phyloP scores from a whole-genome alignment of 768 basidiomycete species.

The Pleurotus giganteus region DNA sequence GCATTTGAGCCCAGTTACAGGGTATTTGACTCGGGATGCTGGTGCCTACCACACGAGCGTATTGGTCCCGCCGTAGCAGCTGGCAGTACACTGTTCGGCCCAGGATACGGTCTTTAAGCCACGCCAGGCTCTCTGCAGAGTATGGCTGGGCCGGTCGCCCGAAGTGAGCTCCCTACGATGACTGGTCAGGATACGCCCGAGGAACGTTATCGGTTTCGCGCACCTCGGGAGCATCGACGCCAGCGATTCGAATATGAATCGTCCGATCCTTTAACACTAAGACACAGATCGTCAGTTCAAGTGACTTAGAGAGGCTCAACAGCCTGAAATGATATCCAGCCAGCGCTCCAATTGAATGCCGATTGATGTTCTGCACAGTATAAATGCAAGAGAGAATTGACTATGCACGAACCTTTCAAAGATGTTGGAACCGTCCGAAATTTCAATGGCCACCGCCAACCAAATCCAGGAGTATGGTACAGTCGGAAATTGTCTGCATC shows the following conservation, averaged over 20 bases:
- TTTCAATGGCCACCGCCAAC: constrained; percentile 74
- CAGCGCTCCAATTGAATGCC: neutral
- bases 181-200: neutral
- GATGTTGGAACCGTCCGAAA: constrained; percentile 60
- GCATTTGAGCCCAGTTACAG: neutral
- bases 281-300: neutral
- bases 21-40: neutral
- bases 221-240: constrained; percentile 93
- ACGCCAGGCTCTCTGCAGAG: constrained; percentile 68
- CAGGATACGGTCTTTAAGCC: constrained; percentile 58
- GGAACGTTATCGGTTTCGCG: constrained; percentile 7
- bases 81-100: constrained; percentile 70
- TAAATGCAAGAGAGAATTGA: neutral
- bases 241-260: constrained; percentile 84
- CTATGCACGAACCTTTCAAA: constrained; percentile 45
- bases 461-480: constrained; percentile 80
- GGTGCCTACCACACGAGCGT: constrained; percentile 68
- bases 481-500: constrained; percentile 88
- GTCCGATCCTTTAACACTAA: constrained; percentile 78
- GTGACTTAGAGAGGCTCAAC: neutral
- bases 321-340: neutral
- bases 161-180: constrained; percentile 72
- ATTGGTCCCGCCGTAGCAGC: constrained; percentile 77
- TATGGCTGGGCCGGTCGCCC: constrained; percentile 79
- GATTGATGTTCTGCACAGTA: neutral